Conservation (phyloP, 768 basidiomycete species). For the Pleurotus pulmonarius region DNA sequence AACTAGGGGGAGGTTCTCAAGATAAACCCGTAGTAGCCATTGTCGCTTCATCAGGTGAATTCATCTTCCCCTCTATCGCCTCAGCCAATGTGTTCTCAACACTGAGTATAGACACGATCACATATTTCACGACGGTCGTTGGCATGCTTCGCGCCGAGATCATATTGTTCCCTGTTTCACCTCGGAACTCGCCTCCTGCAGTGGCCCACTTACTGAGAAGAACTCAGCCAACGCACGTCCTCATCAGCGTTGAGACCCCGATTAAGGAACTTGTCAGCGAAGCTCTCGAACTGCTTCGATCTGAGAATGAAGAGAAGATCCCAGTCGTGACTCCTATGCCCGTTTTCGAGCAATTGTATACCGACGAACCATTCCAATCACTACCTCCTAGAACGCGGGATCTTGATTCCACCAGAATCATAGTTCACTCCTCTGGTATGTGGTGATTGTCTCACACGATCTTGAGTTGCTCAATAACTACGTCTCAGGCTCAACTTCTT, state of each 20-base stretch:
- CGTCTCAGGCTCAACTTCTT: constrained; percentile 6
- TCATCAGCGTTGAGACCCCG: constrained; percentile 18
- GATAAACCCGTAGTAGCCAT: constrained; percentile 21
- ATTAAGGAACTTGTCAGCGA: constrained; percentile 15
- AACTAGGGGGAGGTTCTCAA: background rate
- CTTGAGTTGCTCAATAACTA: no score
- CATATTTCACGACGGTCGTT: constrained; percentile 20
- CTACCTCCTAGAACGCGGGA: constrained; percentile 9
- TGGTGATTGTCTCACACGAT: background rate
- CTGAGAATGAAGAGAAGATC: background rate
- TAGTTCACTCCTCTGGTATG: constrained; percentile 22
- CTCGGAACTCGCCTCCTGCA: constrained; percentile 20
- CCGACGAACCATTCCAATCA: constrained; percentile 1
- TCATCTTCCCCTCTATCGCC: no score
- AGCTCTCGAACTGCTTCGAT: background rate
- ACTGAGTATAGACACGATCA: constrained; percentile 23
- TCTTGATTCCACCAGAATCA: constrained; percentile 5
- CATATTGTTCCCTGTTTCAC: constrained; percentile 20
- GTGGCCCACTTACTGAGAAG: constrained; percentile 28
- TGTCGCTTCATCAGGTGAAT: constrained; percentile 20
- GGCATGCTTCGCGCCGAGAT: constrained; percentile 21
- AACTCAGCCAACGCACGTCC: constrained; percentile 17
- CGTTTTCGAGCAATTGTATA: constrained; percentile 12
- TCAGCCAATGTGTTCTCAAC: background rate
- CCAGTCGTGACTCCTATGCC: constrained; percentile 10